Evolutionary conservation across 768 basidiomycete genomes (phyloP).

Genomic region (Xerocomellus chrysenteron): DNA sequence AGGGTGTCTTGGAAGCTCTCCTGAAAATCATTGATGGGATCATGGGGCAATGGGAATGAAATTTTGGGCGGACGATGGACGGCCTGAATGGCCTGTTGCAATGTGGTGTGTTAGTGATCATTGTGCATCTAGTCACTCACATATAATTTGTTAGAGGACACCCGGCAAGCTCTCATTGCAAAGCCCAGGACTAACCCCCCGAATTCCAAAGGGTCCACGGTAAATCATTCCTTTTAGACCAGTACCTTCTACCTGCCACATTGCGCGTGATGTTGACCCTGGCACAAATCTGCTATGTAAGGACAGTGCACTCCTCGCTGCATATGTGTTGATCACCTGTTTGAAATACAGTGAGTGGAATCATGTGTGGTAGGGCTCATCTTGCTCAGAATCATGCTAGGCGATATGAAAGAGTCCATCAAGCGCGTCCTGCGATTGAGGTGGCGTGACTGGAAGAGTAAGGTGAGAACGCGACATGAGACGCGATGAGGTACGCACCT

Average conservation of each 20-base stretch:
- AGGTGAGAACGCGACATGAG: neutral
- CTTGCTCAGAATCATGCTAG: slow-evolving; percentile 1
- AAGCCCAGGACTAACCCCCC: neutral
- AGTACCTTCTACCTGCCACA: neutral
- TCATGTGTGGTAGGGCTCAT: neutral
- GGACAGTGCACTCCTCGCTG: slow-evolving; percentile 18
- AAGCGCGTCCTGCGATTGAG: neutral
- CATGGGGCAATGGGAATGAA: neutral
- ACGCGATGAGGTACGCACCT: slow-evolving; percentile 34
- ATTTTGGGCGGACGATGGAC: slow-evolving; percentile 24
- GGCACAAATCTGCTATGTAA: slow-evolving; percentile 14
- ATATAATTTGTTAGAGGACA: slow-evolving; percentile 8
- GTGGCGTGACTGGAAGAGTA: slow-evolving; percentile 42
- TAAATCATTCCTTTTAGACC: neutral
- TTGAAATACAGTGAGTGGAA: slow-evolving; percentile 15
- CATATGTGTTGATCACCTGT: slow-evolving; percentile 19
- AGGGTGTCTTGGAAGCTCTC: slow-evolving; percentile 11
- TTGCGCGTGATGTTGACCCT: slow-evolving; percentile 17
- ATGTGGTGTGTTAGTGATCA: slow-evolving; percentile 12
- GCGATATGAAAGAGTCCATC: slow-evolving; percentile 14
- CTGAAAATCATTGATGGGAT: slow-evolving; percentile 12
- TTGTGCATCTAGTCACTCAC: neutral
- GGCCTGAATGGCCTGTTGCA: slow-evolving; percentile 16
- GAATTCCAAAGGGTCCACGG: neutral
- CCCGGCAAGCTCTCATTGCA: slow-evolving; percentile 1